Conservation (phyloP, 2,329 filamentous ascomycete species). For the Ophiostoma quercus region DNA sequence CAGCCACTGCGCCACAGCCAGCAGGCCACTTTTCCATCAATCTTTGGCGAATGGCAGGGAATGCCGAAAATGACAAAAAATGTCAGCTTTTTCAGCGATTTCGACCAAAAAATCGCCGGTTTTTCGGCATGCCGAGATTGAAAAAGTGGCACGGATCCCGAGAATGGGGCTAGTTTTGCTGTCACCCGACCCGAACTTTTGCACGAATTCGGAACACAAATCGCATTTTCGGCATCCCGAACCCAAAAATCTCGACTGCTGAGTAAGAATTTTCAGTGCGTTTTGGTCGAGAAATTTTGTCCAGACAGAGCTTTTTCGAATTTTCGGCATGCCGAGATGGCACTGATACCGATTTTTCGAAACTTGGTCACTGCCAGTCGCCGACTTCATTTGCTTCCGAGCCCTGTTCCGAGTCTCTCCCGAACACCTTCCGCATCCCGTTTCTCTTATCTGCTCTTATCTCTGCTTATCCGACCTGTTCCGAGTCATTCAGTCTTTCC, state of each 20-base stretch:
- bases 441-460: background rate
- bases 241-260: background rate
- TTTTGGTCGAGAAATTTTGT: background rate
- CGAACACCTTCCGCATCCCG: too few relatives aligned
- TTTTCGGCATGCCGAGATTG: slow-evolving; percentile 1
- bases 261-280: background rate
- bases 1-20: background rate
- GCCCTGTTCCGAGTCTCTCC: background rate
- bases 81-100: background rate
- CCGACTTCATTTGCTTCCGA: background rate
- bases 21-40: background rate
- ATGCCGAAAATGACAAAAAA: background rate
- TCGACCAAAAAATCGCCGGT: background rate
- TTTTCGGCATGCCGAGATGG: slow-evolving; percentile 8
- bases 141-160: background rate
- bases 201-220: background rate
- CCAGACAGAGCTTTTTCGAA: slow-evolving; percentile 1
- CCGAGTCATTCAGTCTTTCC: background rate
- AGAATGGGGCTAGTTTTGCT: background rate
- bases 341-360: background rate
- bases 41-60: background rate
- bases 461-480: background rate
- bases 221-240: background rate
- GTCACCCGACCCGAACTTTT: background rate
- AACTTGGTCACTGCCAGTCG: background rate